Base-by-base conservation (phyloP, 345 rosid species). In the Mercurialis annua region DNA sequence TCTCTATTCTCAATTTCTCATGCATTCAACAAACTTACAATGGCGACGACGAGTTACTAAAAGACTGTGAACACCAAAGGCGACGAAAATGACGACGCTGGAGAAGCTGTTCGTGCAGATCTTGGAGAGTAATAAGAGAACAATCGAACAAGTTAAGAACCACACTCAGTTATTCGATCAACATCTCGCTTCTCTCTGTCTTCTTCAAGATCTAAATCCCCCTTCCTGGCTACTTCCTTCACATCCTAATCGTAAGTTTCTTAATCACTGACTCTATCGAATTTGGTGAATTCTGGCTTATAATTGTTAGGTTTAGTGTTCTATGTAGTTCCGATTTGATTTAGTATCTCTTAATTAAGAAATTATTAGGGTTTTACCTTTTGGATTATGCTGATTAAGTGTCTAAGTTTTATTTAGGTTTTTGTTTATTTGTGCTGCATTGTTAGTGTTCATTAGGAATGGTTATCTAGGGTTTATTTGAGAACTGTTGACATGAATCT, bases 31-130 rank as follows among this genome's bases (percentile, higher is more conserved):
- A 6, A 65, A 7, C 26, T 5, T 38, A 43, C 6, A 31, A 68
- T 47, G 71, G 23, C 64, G 56, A 42, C 20, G 48, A 67, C n/a
- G n/a, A n/a, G n/a, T n/a, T n/a, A n/a, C n/a, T n/a, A n/a, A n/a
- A n/a, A n/a, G 27, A 40, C 43, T 67, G 8, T 27, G 30, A 34
- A 27, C n/a, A 23, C 40, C 50, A 5, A 55, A 27, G 15, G 15
- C 18, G 24, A 4, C 3, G 20, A 24, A 58, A 60, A 52, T 51
- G 48, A 79, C 73, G 75, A 56, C 81, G 71, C 77, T 75, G 64
- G 90, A 87, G 90, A 86, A 80, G 78, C 77, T 83, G 55, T 76
- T 91, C 67, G 60, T 78, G 40, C 82, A 87, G 86, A 83, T 89
- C 64, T 83, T 87, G 69, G 96, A 87, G 73, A 76, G 87, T 80